Base-by-base conservation (phyloP, 2,329 filamentous ascomycete species). In the Sordariomycetes sp. region DNA sequence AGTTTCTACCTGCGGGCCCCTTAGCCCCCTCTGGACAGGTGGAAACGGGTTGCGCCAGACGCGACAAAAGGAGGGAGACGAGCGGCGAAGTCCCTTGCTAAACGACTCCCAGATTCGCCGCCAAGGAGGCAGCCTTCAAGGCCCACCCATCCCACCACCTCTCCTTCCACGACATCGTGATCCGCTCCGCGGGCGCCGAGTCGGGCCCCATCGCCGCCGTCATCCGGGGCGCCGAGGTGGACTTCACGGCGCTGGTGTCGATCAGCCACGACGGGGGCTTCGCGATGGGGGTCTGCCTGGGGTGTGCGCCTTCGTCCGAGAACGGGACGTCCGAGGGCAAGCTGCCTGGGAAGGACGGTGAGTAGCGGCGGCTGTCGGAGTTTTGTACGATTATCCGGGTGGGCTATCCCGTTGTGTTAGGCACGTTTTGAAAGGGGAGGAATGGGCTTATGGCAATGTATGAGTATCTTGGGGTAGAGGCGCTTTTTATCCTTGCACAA, bases 241-340 rank as follows among this genome's bases (percentile, higher is more conserved):
- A 76, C 60, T 79, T 83, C 62, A 75, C 83, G 55, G 90, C 85
- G 16, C 77, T 82, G 65, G 68, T 96, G 52, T 93, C 87, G 60
- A 95, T 97, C 64, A 94, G 88, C 65, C 92, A 97, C 69, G 92
- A 97, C 70, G 86, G 82, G 1, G 86, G 90, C 8, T 96, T 91
- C 71, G 90, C 90, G 11, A 85, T 80, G 22, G 88, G 87, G 7
- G 77, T 86, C 1, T 88, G 86, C 62, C 62, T 90, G 37, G 83
- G 80, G 1, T 61, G 61, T 34, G 53, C 50, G 16, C 52, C 54
- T 18, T 16, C n/a, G 28, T 22, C n/a, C 14, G 16, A 50, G 46
- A 51, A n/a, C n/a, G n/a, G n/a, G n/a, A n/a, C n/a, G n/a, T n/a
- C n/a, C n/a, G n/a, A 7, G 25, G 24, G 12, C 11, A 16, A 18